Evolutionary conservation across 1,139 yeast genomes (phyloP).

Genomic region (Hanseniaspora uvarum): DNA sequence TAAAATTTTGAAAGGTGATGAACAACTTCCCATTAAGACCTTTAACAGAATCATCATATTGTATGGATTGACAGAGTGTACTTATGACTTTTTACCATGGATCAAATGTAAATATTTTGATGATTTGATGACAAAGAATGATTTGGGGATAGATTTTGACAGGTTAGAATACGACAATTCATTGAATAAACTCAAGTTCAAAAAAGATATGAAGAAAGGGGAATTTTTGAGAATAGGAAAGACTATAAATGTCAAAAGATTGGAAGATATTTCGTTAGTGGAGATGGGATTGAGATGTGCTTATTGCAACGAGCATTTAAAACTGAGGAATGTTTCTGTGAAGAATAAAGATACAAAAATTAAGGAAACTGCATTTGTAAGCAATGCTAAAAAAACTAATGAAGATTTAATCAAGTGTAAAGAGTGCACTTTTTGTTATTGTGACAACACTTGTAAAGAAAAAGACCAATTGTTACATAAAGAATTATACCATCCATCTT

Average conservation of each 20-base stretch:
- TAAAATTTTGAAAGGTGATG: background rate
- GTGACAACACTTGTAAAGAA: slow-evolving; percentile 53
- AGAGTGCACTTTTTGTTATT: slow-evolving; percentile 63
- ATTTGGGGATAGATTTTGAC: background rate
- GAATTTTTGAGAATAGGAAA: slow-evolving; percentile 32
- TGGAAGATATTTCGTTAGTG: slow-evolving; percentile 9
- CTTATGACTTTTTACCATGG: slow-evolving; percentile 42
- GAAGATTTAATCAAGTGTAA: slow-evolving; percentile 44
- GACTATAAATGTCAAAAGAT: background rate
- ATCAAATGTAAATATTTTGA: slow-evolving; percentile 41
- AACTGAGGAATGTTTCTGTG: slow-evolving; percentile 5
- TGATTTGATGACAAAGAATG: background rate
- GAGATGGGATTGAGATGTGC: slow-evolving; percentile 14
- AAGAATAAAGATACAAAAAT: background rate
- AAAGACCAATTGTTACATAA: slow-evolving; percentile 2
- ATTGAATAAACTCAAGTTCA: slow-evolving; percentile 33
- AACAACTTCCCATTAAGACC: background rate
- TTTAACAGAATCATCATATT: slow-evolving; percentile 3
- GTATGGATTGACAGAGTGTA: background rate
- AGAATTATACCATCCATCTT: slow-evolving; percentile 45
- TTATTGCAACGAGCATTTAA: background rate
- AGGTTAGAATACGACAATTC: background rate
- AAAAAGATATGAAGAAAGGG: slow-evolving; percentile 39
- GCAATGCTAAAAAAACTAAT: background rate
- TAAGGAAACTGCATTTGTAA: background rate